Conservation (phyloP, 768 basidiomycete genomes). For the Agaricus subrufescens region DNA sequence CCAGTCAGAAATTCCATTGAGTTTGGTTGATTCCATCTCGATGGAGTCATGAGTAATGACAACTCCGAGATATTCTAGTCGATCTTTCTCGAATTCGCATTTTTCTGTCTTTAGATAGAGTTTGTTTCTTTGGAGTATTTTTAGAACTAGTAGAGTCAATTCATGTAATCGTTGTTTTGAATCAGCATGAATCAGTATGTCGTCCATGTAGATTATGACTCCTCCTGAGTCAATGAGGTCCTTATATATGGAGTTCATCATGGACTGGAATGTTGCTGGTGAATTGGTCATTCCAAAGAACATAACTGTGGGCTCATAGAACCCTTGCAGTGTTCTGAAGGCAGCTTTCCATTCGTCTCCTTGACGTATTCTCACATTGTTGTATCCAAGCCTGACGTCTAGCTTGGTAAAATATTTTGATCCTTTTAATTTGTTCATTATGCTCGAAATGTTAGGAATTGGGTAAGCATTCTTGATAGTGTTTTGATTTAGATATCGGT, state of each 20-base stretch:
- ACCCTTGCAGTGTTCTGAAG: constrained; percentile 2
- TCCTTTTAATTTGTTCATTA: constrained; percentile 16
- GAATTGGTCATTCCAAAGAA: constrained; percentile 15
- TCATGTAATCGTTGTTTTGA: background rate
- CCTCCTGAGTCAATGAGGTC: constrained; percentile 19
- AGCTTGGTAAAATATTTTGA: constrained; percentile 7
- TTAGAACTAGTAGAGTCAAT: background rate
- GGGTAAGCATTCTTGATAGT: constrained; percentile 28
- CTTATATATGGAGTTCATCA: constrained; percentile 12
- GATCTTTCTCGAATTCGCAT: constrained; percentile 1
- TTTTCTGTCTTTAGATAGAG: constrained; percentile 8
- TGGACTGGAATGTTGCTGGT: constrained; percentile 13
- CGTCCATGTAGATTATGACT: constrained; percentile 36
- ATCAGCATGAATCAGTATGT: constrained; percentile 29
- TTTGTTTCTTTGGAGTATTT: background rate
- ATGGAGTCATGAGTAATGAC: background rate
- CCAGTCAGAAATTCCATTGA: constrained; percentile 31
- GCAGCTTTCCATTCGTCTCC: constrained; percentile 8
- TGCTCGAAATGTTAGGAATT: constrained; percentile 28
- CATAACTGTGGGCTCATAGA: constrained; percentile 18
- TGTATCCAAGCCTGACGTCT: constrained; percentile 2
- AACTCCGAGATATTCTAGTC: constrained; percentile 5
- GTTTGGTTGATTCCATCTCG: constrained; percentile 34
- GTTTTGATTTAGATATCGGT: constrained; percentile 25
- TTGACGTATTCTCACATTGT: constrained; percentile 2